Evolutionary conservation across 805 yeast genomes (phyloP), one percentile per base, ranked within the genome.

Genomic region (Wickerhamomyces rabaulensis): DNA sequence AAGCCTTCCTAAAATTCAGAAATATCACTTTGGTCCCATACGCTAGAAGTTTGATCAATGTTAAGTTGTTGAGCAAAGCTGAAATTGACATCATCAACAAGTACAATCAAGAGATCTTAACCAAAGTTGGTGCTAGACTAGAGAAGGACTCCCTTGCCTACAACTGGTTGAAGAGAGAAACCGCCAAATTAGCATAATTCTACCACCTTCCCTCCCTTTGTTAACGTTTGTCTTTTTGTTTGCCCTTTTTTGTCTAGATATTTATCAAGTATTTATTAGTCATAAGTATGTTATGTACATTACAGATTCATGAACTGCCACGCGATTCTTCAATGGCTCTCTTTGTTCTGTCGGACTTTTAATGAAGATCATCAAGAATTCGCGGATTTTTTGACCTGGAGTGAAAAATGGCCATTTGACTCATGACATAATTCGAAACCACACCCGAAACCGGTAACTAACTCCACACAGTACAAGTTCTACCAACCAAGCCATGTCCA

Each of bases 1-100:
- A 70, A 53, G 65, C 68, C 48, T 84, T 79, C 59, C 75, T 79
- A 42, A 79, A 78, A 50, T 90, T 94, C 62, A 95, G 87, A 51
- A 89, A 95, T 53, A 69, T 89, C 44, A 92, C 98, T 0, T 65
- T 82, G 55, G 87, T 87, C 19, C 99, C 99, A 17, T 85, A 86
- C 65, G 88, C 96, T 63, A 74, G 73, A 52, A 80, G 78, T 43
- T 74, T 92, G 60, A 89, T 91, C 48, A 87, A 90, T 60, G 62
- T 55, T 8, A 53, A 57, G 6, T 53, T 87, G 60, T 71, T 92
- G 54, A 73, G 77, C 1, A 50, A 52, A 0, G 83, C 78, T 16
- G 97, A 92, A 65, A 74, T 74, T 47, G 55, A 62, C 1, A 82
- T 89, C 83, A 70, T 94, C 50, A 82, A 94, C 60, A 56, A 60